A percentile compares a stretch with the other conserved stretches of the same genome.
phyloP scores from a whole-genome alignment of 306 rosid genomes.

The Glycine soja region DNA sequence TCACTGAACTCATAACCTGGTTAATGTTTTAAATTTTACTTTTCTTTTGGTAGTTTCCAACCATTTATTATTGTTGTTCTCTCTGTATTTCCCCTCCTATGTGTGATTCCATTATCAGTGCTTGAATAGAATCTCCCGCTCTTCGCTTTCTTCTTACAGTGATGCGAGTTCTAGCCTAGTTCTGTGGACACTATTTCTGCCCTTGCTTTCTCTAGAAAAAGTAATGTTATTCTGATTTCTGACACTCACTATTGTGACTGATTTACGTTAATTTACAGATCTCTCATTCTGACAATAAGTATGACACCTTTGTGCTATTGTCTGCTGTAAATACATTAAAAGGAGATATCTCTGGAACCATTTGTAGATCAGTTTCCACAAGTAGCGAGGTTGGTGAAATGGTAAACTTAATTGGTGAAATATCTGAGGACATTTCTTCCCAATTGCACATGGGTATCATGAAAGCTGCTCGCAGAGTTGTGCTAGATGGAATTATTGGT shows the following conservation, averaged over 20 bases:
- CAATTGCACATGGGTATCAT: constrained; percentile 76
- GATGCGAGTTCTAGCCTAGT: constrained; percentile 12
- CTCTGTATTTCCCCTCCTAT: background rate
- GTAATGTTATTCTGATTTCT: background rate
- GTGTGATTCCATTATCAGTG: background rate
- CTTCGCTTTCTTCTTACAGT: constrained; percentile 16
- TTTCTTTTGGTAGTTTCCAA: background rate
- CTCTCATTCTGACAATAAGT: constrained; percentile 69
- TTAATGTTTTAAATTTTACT: background rate
- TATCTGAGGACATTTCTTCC: constrained; percentile 79
- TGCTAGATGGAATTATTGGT: constrained; percentile 89
- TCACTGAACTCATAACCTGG: background rate
- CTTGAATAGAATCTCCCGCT: constrained; percentile 30
- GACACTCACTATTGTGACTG: constrained; percentile 33
- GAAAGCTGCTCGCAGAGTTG: constrained; percentile 88
- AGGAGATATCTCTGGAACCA: constrained; percentile 53
- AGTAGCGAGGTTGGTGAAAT: constrained; percentile 52
- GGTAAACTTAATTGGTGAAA: constrained; percentile 60
- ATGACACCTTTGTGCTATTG: constrained; percentile 58
- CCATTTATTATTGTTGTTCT: background rate
- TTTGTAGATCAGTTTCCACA: constrained; percentile 53
- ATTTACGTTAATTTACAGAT: constrained; percentile 61
- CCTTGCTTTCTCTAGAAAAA: constrained; percentile 21
- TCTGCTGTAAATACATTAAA: constrained; percentile 70
- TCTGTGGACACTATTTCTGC: constrained; percentile 4